Conservation (phyloP, 345 rosid genomes). For the Tarenaya hassleriana region DNA sequence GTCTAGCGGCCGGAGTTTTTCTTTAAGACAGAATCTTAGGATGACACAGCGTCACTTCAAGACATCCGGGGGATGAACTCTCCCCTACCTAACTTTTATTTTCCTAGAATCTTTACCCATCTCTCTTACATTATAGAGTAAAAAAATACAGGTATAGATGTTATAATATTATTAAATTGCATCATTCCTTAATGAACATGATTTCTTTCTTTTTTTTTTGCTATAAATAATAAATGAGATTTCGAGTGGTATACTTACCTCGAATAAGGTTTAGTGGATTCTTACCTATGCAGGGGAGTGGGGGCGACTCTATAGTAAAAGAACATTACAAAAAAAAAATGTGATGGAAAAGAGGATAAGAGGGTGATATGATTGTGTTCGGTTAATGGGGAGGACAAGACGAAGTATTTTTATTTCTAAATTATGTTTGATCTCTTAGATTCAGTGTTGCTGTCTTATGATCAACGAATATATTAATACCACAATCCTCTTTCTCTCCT, state of each 20-base stretch:
- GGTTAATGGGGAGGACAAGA: slow-evolving; percentile 30
- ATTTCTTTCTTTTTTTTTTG: slow-evolving; percentile 11
- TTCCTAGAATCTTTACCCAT: slow-evolving; percentile 19
- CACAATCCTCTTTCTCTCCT: slow-evolving; percentile 24
- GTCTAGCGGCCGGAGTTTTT: slow-evolving; percentile 19
- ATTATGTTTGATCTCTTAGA: slow-evolving; percentile 25
- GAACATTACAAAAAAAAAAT: slow-evolving; percentile 22
- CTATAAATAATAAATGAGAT: slow-evolving; percentile 12
- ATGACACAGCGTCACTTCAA: slow-evolving; percentile 28
- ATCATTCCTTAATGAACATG: slow-evolving; percentile 2
- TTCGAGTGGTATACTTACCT: slow-evolving; percentile 27
- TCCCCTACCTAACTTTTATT: slow-evolving; percentile 22
- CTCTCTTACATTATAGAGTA: slow-evolving; percentile 21
- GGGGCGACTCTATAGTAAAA: slow-evolving; percentile 24
- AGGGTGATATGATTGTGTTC: slow-evolving; percentile 32
- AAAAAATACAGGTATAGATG: too few species aligned
- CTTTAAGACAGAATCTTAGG: slow-evolving; percentile 26
- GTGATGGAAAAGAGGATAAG: slow-evolving; percentile 8
- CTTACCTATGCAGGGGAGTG: slow-evolving; percentile 15
- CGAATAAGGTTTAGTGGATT: slow-evolving; percentile 23
- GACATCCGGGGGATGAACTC: slow-evolving; percentile 23
- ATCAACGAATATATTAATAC: slow-evolving; percentile 17
- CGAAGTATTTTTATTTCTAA: slow-evolving; percentile 25
- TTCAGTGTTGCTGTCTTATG: slow-evolving; percentile 28
- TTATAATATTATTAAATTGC: slow-evolving; percentile 1